Base-by-base conservation (phyloP, 257 asterid species). In the Vinca minor region DNA sequence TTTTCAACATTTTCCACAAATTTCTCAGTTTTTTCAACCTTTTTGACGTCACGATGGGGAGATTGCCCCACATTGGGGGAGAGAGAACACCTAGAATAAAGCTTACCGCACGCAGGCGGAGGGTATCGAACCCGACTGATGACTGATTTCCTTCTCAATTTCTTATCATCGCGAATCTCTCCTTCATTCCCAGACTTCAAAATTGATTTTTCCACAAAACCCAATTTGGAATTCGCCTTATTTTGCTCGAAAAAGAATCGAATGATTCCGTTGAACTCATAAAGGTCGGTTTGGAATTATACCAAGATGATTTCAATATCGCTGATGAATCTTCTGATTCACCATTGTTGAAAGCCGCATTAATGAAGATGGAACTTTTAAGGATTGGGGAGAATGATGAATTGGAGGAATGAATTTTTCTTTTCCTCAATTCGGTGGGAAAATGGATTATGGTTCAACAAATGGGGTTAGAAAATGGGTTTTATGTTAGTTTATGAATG, bases 261-360 rank as follows among this genome's bases (percentile, higher is more conserved):
- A 83, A 69, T 29, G 96, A 87, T 5, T 85, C 84, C 1, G 75
- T 76, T 0, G 82, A 78, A 69, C 78, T 69, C 0, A 45, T 73
- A 46, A 76, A 71, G 56, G 62, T 31, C 35, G 81, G 74, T 54
- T 83, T 78, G 71, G 73, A 26, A 21, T 91, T 81, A 41, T 89
- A 82, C 96, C 96, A 85, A 31, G 92, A 79, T 45, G 83, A 80
- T 52, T 67, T 59, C 42, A 34, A 5, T 20, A 67, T 62, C 8
- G 77, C 72, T 31, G 74, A 74, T 65, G 80, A 64, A 78, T 82
- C 91, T 62, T 78, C 83, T 12, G 84, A 70, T 17, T 82, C 84
- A 0, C 88, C 94, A 41, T 84, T 82, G 67, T 88, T 95, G 63
- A 89, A 92, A 8, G 95, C 96, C 3, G 95, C 98, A 55, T 92